Base-by-base conservation (phyloP, 805 yeast species). In the Ogataea wickerhamii region DNA sequence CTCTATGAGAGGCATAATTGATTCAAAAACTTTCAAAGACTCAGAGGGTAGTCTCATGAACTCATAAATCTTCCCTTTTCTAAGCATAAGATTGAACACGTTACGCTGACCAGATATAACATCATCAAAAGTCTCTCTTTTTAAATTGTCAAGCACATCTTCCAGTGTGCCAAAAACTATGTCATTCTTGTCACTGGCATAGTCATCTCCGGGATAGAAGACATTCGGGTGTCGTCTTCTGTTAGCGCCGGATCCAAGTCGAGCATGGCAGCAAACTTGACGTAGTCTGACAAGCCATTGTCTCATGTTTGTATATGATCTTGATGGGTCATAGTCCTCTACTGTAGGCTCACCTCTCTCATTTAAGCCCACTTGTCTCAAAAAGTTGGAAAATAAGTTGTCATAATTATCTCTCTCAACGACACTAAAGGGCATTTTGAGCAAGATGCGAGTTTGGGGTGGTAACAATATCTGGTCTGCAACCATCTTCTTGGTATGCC, bases 401-500 rank as follows among this genome's bases (percentile, higher is more conserved):
- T 79, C 73, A 55, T 93, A 93, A 51, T 86, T 81, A 53, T 86
- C 87, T 53, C 84, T 83, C 56, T 93, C 98, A 16, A 93, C 75
- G 0, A 87, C 79, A 3, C 84, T 79, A 57, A 93, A 84, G 2
- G 88, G 87, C 14, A 86, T 68, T 1, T 85, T 71, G 34, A 93
- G 60, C 32, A 88, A 64, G 7, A 79, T 68, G 36, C 95, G 69
- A 3, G 71, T 70, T 56, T 93, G 98, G 0, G 78, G 76, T 0
- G 98, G 98, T 7, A 93, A 66, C 28, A 68, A 56, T 12, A 93
- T 78, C 51, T 91, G 94, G 32, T 76, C 71, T 24, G 77, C 74
- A 0, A 93, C 96, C 81, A 83, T 79, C 11, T 78, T 73, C 51
- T 87, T 88, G 1, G 96, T 83, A 55, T 93, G 98, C 24, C 98